Conservation (phyloP, 2,329 filamentous ascomycete species). For the Achaetomium macrosporum region DNA sequence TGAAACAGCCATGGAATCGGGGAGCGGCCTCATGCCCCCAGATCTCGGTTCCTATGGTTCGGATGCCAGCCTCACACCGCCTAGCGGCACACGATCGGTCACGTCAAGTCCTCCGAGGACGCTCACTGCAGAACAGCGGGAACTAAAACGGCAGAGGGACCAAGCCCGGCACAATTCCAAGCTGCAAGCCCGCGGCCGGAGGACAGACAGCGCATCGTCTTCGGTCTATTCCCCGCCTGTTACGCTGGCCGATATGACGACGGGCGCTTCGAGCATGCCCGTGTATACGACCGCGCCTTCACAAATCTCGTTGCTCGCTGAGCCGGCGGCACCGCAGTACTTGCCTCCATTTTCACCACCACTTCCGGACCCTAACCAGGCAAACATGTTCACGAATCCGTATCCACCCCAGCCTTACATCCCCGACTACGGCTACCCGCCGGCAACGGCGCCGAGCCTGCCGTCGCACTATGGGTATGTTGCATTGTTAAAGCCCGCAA, state of each 20-base stretch:
- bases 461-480: constrained; percentile 31
- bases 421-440: constrained; percentile 29
- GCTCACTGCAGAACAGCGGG: constrained; percentile 55
- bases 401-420: constrained; percentile 33
- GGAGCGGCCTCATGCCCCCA: constrained; percentile 37
- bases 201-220: constrained; percentile 39
- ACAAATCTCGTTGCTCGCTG: constrained; percentile 46
- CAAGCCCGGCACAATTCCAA: constrained; percentile 55
- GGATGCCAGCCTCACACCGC: constrained; percentile 47
- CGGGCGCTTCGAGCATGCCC: constrained; percentile 37
- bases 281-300: constrained; percentile 48
- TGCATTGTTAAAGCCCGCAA: neutral
- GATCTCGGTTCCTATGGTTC: constrained; percentile 45
- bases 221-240: constrained; percentile 37
- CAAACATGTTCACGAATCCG: constrained; percentile 28
- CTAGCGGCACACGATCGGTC: constrained; percentile 44
- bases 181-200: constrained; percentile 43
- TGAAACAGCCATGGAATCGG: constrained; percentile 29
- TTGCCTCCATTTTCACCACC: constrained; percentile 46
- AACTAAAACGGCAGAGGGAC: constrained; percentile 56
- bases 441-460: constrained; percentile 25
- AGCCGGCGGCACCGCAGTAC: constrained; percentile 43
- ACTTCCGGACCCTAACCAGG: constrained; percentile 37
- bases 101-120: constrained; percentile 53
- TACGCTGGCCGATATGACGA: constrained; percentile 38